A percentile compares a stretch with the other conserved stretches of the same genome.
Evolutionary conservation across 306 rosid species (phyloP).

Genomic region (Acacia crassicarpa): DNA sequence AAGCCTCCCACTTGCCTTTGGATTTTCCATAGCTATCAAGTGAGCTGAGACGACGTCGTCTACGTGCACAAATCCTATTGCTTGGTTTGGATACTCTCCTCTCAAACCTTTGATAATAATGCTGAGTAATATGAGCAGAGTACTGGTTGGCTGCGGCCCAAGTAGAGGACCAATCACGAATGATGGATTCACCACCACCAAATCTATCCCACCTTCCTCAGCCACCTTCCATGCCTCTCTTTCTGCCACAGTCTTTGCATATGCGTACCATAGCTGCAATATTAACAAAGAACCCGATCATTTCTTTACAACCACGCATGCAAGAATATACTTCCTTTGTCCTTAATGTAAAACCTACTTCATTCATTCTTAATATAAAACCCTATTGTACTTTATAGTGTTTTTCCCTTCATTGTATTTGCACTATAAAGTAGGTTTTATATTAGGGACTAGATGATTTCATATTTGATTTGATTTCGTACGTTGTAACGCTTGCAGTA

Average conservation of each 20-base stretch:
- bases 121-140: constrained; percentile 51
- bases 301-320: no score
- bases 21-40: constrained; percentile 69
- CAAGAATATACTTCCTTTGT: no score
- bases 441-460: no score
- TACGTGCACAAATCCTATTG: constrained; percentile 81
- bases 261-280: constrained; percentile 87
- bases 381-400: no score
- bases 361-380: no score
- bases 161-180: constrained; percentile 83
- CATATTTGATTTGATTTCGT: neutral
- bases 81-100: constrained; percentile 73
- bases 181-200: constrained; percentile 79
- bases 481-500: constrained; percentile 77
- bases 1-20: constrained; percentile 68
- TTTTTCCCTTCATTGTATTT: no score
- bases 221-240: constrained; percentile 79
- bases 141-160: constrained; percentile 78
- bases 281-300: neutral
- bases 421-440: neutral
- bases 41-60: constrained; percentile 82
- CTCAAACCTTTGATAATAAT: constrained; percentile 53
- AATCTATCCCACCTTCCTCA: constrained; percentile 56
- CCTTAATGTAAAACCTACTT: no score
- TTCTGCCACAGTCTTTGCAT: constrained; percentile 77